Evolutionary conservation across 73 alveolate genomes (phyloP), one percentile per base, ranked within the genome.

Genomic region (Paramecium bursaria): DNA sequence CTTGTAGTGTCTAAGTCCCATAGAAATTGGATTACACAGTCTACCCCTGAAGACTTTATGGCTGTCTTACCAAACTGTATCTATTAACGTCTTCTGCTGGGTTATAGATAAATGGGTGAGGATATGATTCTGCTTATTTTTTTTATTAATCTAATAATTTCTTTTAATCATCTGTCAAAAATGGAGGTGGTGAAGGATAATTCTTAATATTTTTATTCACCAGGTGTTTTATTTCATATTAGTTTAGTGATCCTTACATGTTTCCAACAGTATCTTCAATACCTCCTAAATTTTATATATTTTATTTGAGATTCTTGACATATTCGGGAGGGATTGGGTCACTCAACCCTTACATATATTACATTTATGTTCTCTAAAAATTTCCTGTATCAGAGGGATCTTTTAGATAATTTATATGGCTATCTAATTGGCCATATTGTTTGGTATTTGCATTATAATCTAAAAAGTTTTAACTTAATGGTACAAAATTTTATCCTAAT

Each of bases 21-120:
- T n/a, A n/a, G n/a, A n/a, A n/a, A n/a, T n/a, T n/a, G n/a, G n/a
- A n/a, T n/a, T n/a, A n/a, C n/a, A n/a, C n/a, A n/a, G n/a, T n/a
- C n/a, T n/a, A n/a, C n/a, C n/a, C n/a, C n/a, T n/a, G n/a, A n/a
- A n/a, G n/a, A n/a, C n/a, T n/a, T n/a, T n/a, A n/a, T n/a, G n/a
- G n/a, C n/a, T n/a, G n/a, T n/a, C n/a, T n/a, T n/a, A n/a, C n/a
- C n/a, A n/a, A n/a, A n/a, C n/a, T n/a, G n/a, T n/a, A 57, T n/a
- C 76, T 57, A 9, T 57, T 50, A 1, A 30, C 33, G 33, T 57
- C 76, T 14, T 57, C 76, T 27, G 76, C 76, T 57, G 76, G 76
- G 33, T 57, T 57, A 31, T 57, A 57, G 17, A 57, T 13, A 57
- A 57, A 57, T 57, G 76, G 76, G 15, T 57, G 76, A 57, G 52